These are phyloP conservation scores for Trametes cinnabarina DNA, from an alignment of 768 basidiomycete genomes.

Conservation along the genomic window DNA sequence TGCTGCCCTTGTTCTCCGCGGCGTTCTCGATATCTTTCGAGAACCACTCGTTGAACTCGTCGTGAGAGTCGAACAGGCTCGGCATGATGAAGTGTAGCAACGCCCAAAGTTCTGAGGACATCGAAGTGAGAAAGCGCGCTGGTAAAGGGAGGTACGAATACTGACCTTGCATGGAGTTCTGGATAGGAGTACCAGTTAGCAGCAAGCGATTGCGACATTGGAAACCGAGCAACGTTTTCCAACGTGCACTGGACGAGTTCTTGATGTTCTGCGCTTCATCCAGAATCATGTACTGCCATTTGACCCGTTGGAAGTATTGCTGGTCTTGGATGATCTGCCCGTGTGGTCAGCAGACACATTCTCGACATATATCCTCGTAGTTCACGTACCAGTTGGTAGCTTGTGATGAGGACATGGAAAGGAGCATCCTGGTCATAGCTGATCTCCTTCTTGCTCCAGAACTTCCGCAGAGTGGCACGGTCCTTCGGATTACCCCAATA, in stretches of 20 bases:
- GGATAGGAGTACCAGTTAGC: constrained; percentile 96
- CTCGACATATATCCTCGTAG: not conserved
- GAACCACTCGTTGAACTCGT: constrained; percentile 99
- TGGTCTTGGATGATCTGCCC: constrained; percentile 89
- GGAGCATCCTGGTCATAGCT: constrained; percentile 93
- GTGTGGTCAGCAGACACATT: not conserved
- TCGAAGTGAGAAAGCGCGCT: not conserved
- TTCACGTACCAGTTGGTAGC: constrained; percentile 82
- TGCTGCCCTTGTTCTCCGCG: constrained; percentile 85
- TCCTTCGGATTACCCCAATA: constrained; percentile 99
- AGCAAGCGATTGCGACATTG: constrained; percentile 94
- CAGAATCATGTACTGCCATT: constrained; percentile 99
- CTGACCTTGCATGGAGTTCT: constrained; percentile 98
- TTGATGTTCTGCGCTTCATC: constrained; percentile 99
- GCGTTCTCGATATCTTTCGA: constrained; percentile 99
- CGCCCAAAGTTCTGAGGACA: constrained; percentile 85
- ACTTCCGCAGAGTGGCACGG: constrained; percentile 88
- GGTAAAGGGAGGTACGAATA: not conserved
- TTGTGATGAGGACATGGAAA: constrained; percentile 95
- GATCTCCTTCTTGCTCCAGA: constrained; percentile 98
- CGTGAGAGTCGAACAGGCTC: constrained; percentile 96
- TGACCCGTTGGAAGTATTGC: constrained; percentile 95
- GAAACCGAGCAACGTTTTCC: constrained; percentile 96
- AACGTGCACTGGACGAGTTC: constrained; percentile 91
- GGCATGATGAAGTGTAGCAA: constrained; percentile 99